Evolutionary conservation across 257 asterid genomes (phyloP), one percentile per base, ranked within the genome.

Genomic region (Rauvolfia tetraphylla): DNA sequence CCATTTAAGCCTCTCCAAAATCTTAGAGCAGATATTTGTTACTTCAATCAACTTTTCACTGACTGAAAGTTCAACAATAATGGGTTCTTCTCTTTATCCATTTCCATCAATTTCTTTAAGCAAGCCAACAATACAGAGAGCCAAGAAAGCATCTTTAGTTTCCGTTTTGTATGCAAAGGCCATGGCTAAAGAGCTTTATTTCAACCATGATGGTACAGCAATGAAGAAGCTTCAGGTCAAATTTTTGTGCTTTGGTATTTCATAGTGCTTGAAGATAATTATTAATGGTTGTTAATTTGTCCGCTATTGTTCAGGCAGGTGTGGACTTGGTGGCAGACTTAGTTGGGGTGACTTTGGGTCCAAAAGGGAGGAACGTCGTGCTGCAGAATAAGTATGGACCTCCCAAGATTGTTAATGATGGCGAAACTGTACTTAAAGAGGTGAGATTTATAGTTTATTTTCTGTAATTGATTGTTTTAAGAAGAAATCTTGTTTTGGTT

Each of bases 381-480:
- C 79, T 93, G 90, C 93, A 89, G 85, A 91, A 89, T 88, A 91
- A 93, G 77, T 91, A 91, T 86, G 97, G 97, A 79, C 93, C 98
- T 87, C 98, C 98, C 69, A 93, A 89, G 86, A 93, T 93, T 85
- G 93, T 93, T 76, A 93, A 89, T 75, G 97, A 93, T 81, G 98
- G 98, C 8, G 98, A 93, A 87, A 93, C 97, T 66, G 91, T 93
- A 61, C 96, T 93, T 75, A 90, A 93, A 85, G 85, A 92, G 97
- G 97, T 92, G 51, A 39, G 7, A 0, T 34, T 65, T 65, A 1
- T 18, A 18, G 25, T 65, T 65, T 18, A 22, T 62, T 29, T 62
- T 29, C 23, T 17, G 41, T 15, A 62, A 1, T 62, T 62, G 11
- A 14, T 58, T 1, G 14, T 33, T 1, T 62, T 31, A 31, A 5